These are phyloP conservation scores for Serendipita sp. DNA, from an alignment of 768 basidiomycete genomes.

Conservation along the genomic window DNA sequence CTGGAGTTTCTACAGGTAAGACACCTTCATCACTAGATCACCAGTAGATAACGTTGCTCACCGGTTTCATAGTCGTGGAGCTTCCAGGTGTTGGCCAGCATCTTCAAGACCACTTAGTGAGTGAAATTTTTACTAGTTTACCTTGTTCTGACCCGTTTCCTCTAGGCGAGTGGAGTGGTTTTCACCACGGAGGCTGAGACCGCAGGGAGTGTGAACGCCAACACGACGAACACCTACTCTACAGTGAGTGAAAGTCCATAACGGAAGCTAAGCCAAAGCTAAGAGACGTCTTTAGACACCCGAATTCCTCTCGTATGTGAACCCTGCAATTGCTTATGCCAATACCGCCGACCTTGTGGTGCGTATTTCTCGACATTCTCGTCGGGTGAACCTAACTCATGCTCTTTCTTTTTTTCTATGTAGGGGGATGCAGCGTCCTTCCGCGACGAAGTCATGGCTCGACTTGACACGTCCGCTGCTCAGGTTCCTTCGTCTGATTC, in stretches of 20 bases:
- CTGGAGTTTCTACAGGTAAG: constrained; percentile 22
- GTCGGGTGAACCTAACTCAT: too few species aligned
- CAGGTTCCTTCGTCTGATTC: constrained; percentile 31
- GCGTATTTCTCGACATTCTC: not conserved
- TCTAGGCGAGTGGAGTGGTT: constrained; percentile 23
- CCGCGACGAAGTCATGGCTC: constrained; percentile 20
- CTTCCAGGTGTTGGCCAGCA: constrained; percentile 49
- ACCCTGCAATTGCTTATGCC: constrained; percentile 46
- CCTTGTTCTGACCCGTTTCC: not conserved
- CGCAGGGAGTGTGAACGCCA: constrained; percentile 21
- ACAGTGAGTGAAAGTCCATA: not conserved
- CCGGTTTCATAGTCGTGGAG: constrained; percentile 18
- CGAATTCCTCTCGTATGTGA: constrained; percentile 38
- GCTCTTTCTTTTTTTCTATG: not conserved
- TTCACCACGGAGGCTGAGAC: constrained; percentile 26
- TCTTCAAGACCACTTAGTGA: constrained; percentile 37
- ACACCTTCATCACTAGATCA: too few species aligned
- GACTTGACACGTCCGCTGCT: constrained; percentile 20
- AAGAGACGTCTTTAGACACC: not conserved
- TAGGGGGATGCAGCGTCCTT: constrained; percentile 20
- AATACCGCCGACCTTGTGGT: constrained; percentile 34
- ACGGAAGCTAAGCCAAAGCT: not conserved
- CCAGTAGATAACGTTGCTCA: not conserved
- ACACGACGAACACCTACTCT: not conserved
- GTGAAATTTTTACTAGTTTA: not conserved